Percentiles rank a stretch among this genome's conserved stretches.
Conservation (phyloP, 1,284 basidiomycete genomes). For the Heterobasidion annosum region DNA sequence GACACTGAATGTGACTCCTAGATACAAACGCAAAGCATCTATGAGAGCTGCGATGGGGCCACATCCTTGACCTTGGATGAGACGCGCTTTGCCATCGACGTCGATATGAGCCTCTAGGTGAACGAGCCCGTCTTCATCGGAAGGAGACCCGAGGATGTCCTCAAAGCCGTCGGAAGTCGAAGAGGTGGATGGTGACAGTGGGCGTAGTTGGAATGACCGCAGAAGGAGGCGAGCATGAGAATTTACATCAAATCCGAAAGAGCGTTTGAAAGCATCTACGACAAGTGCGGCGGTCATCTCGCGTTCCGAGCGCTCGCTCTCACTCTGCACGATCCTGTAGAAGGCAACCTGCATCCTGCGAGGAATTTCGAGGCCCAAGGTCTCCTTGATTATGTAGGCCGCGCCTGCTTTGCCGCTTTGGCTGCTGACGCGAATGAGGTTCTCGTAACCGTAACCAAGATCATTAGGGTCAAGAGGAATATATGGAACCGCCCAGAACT, state of each 20-base stretch:
- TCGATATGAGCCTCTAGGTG: background rate
- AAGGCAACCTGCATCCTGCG: background rate
- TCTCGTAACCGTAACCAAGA: background rate
- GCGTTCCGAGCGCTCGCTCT: background rate
- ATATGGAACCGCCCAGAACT: background rate
- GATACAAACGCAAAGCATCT: background rate
- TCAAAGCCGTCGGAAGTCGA: background rate
- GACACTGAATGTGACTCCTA: background rate
- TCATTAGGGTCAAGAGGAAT: background rate
- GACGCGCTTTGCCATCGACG: background rate
- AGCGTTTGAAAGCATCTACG: background rate
- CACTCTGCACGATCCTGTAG: background rate
- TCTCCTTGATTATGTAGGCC: background rate
- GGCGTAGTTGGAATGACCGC: background rate
- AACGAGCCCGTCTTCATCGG: background rate
- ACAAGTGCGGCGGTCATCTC: background rate
- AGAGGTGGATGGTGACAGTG: background rate
- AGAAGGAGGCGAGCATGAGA: background rate
- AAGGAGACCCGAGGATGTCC: background rate
- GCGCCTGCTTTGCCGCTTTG: background rate
- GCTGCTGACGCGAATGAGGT: background rate
- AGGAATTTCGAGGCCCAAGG: background rate
- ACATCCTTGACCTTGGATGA: background rate
- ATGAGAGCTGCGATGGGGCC: background rate
- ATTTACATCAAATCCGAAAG: background rate